Evolutionary conservation across 108 stramenopile species (phyloP).

Genomic region (Discostella pseudostelligera): DNA sequence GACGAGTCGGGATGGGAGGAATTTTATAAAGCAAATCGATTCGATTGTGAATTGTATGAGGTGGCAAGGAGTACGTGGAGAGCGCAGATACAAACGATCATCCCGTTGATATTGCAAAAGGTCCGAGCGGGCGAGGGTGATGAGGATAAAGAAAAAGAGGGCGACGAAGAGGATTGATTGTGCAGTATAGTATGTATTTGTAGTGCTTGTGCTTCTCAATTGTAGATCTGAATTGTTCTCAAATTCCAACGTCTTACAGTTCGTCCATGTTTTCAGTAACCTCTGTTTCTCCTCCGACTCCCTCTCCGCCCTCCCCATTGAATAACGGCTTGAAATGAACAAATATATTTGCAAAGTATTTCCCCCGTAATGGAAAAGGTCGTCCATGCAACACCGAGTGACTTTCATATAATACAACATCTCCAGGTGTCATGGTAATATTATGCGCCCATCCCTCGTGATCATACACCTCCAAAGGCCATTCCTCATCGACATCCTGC

Average conservation of each 20-base stretch:
- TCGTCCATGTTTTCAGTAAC: too few species aligned
- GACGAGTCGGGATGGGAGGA: slow-evolving; percentile 36
- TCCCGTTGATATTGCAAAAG: slow-evolving; percentile 47
- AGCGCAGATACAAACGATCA: slow-evolving; percentile 56
- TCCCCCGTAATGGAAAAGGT: slow-evolving; percentile 84
- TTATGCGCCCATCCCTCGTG: slow-evolving; percentile 86
- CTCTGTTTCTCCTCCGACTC: neutral
- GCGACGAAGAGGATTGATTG: slow-evolving; percentile 13
- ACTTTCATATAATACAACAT: slow-evolving; percentile 83
- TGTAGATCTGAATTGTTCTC: too few species aligned
- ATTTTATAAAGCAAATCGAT: slow-evolving; percentile 47
- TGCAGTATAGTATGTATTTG: too few species aligned
- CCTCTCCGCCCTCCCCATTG: slow-evolving; percentile 11
- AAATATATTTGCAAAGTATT: slow-evolving; percentile 84
- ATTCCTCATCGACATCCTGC: slow-evolving; percentile 84
- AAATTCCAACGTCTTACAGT: too few species aligned
- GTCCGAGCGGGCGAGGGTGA: slow-evolving; percentile 34
- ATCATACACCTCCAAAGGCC: slow-evolving; percentile 84
- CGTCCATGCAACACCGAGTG: slow-evolving; percentile 87
- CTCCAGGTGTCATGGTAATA: slow-evolving; percentile 92
- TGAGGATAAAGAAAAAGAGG: slow-evolving; percentile 36
- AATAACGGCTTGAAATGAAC: slow-evolving; percentile 69
- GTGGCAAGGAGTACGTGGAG: slow-evolving; percentile 51
- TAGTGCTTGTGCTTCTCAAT: too few species aligned
- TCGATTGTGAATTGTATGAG: slow-evolving; percentile 55